A percentile compares a stretch with the other conserved stretches of the same genome.
phyloP scores from a whole-genome alignment of 2,329 filamentous ascomycete species.

The Fusarium secorum region DNA sequence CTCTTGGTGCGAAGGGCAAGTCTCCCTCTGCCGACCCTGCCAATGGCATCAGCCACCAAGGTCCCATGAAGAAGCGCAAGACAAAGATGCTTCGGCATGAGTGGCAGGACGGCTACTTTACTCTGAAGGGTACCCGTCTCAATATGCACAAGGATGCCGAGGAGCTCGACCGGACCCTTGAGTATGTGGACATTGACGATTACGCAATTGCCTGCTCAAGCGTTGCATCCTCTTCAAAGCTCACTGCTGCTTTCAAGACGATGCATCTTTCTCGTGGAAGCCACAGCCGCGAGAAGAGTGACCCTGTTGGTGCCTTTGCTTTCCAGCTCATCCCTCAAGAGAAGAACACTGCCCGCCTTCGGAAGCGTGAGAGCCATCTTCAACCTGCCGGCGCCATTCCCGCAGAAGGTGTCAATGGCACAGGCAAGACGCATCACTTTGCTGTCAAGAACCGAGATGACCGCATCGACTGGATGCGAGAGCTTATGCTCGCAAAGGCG shows the following conservation, averaged over 20 bases:
- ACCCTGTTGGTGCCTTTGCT: conserved; percentile 73
- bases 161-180: conserved; percentile 65
- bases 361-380: conserved; percentile 61
- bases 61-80: conserved; percentile 94
- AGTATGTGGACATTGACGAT: conserved; percentile 87
- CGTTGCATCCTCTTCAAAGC: conserved; percentile 77
- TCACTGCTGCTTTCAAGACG: conserved; percentile 86
- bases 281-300: conserved; percentile 60
- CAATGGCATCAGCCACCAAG: conserved; percentile 73
- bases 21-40: conserved; percentile 46
- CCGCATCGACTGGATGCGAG: conserved; percentile 96
- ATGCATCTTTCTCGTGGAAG: conserved; percentile 67
- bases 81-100: conserved; percentile 89
- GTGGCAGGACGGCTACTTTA: conserved; percentile 93
- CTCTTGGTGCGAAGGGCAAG: conserved; percentile 40
- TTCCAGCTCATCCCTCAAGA: conserved; percentile 85
- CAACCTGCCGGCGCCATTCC: conserved; percentile 45
- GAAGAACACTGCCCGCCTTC: conserved; percentile 60
- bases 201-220: conserved; percentile 87
- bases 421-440: conserved; percentile 90
- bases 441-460: conserved; percentile 87
- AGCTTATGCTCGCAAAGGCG: conserved; percentile 90
- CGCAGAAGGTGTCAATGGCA: conserved; percentile 63
- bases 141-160: conserved; percentile 75
- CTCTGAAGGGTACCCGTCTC: conserved; percentile 76